phyloP scores from a whole-genome alignment of 2,329 filamentous ascomycete species.

The Incumbomyces delicatus region DNA sequence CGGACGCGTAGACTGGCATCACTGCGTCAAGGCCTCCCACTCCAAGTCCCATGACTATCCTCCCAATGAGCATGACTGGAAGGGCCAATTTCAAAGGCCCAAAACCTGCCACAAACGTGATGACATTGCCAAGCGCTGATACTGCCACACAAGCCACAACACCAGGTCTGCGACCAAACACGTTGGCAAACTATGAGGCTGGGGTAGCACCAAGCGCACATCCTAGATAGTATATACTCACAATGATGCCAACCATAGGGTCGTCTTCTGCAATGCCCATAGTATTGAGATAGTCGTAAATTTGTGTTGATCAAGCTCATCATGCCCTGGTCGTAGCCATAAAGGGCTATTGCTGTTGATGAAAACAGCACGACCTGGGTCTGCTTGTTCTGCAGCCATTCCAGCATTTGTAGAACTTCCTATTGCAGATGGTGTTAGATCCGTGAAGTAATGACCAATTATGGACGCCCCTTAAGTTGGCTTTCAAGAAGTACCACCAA shows the following conservation, averaged over 20 bases:
- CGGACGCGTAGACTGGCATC: constrained; percentile 51
- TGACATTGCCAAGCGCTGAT: constrained; percentile 46
- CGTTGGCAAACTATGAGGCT: constrained; percentile 47
- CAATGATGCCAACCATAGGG: constrained; percentile 49
- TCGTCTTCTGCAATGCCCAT: constrained; percentile 46
- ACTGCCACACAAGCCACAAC: constrained; percentile 48
- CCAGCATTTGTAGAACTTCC: background rate
- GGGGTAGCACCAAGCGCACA: constrained; percentile 48
- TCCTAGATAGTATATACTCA: constrained; percentile 54
- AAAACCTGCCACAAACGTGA: constrained; percentile 52
- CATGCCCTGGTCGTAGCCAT: constrained; percentile 43
- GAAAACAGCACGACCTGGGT: constrained; percentile 44
- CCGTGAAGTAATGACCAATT: too few relatives aligned
- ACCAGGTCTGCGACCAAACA: constrained; percentile 43
- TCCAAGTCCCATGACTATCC: constrained; percentile 42
- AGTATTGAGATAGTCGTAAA: constrained; percentile 44
- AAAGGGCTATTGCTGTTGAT: constrained; percentile 45
- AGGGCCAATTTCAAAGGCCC: constrained; percentile 28
- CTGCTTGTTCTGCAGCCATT: constrained; percentile 27
- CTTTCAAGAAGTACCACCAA: too few relatives aligned
- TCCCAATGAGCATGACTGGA: constrained; percentile 41
- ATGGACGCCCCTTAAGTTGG: too few relatives aligned
- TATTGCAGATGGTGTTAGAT: too few relatives aligned
- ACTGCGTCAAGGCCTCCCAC: constrained; percentile 47
- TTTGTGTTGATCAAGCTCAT: constrained; percentile 49